Evolutionary conservation across 257 asterid species (phyloP).

Genomic region (Salvia splendens): DNA sequence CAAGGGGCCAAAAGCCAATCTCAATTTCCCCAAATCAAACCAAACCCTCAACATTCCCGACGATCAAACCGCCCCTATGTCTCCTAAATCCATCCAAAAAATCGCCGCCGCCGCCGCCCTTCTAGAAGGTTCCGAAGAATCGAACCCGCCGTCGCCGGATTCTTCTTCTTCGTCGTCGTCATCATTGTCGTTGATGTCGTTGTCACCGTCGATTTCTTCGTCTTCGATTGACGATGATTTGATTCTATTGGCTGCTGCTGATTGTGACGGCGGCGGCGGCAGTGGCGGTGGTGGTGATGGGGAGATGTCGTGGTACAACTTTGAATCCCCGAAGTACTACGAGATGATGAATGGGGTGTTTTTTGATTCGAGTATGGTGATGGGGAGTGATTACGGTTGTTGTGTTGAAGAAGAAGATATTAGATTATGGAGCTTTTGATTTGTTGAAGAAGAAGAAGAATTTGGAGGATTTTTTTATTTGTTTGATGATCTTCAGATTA

Average conservation of each 20-base stretch:
- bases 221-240: conserved; percentile 38
- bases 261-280: neutral
- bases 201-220: conserved; percentile 15
- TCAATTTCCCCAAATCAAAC: conserved; percentile 59
- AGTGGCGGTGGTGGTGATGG: neutral
- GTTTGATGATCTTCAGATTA: conserved; percentile 49
- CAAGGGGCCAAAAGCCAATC: conserved; percentile 67
- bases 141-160: conserved; percentile 28
- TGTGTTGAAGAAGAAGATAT: conserved; percentile 57
- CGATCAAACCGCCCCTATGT: conserved; percentile 31
- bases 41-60: neutral
- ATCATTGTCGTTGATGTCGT: conserved; percentile 13
- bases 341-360: conserved; percentile 62
- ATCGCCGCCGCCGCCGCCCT: conserved; percentile 58
- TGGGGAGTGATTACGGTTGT: conserved; percentile 36
- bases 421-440: conserved; percentile 75
- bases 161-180: conserved; percentile 20
- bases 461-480: conserved; percentile 31
- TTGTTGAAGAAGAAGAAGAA: too few species aligned
- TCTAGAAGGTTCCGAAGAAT: conserved; percentile 14
- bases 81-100: conserved; percentile 81
- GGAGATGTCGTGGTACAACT: conserved; percentile 54
- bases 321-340: conserved; percentile 72
- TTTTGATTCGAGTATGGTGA: conserved; percentile 52
- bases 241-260: conserved; percentile 22